A percentile compares a stretch with the other conserved stretches of the same genome.
phyloP scores from a whole-genome alignment of 257 asterid genomes.

The Ehretia macrophylla region DNA sequence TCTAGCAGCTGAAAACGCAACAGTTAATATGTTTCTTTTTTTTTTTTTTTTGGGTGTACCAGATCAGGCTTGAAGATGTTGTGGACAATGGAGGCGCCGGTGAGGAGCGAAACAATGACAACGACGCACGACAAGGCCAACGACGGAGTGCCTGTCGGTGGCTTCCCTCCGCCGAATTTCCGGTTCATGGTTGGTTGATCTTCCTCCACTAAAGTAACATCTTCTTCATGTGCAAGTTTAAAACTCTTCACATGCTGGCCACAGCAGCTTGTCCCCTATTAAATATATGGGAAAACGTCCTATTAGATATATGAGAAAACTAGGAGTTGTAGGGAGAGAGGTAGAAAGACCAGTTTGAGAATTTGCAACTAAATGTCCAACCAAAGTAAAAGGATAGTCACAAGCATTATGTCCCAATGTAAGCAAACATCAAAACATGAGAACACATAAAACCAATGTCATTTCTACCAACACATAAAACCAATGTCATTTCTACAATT shows the following conservation, averaged over 20 bases:
- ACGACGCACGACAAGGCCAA: slow-evolving; percentile 70
- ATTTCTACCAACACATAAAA: too few species aligned
- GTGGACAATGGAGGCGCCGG: slow-evolving; percentile 80
- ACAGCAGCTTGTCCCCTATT: background rate
- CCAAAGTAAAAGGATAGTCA: too few species aligned
- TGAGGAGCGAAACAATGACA: slow-evolving; percentile 63
- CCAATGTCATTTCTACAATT: too few species aligned
- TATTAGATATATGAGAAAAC: too few species aligned
- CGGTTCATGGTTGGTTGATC: slow-evolving; percentile 30
- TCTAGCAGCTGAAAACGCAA: background rate
- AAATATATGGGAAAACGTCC: too few species aligned
- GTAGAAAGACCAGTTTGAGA: too few species aligned
- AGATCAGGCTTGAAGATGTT: slow-evolving; percentile 72
- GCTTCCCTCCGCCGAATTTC: slow-evolving; percentile 64
- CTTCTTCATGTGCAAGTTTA: background rate
- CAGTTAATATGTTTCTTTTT: background rate
- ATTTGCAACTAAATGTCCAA: too few species aligned
- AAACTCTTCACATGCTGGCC: too few species aligned
- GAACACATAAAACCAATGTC: too few species aligned
- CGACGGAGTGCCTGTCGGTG: slow-evolving; percentile 77
- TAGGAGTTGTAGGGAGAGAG: too few species aligned
- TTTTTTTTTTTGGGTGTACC: slow-evolving; percentile 26
- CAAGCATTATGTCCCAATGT: too few species aligned
- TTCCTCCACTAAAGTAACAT: background rate
- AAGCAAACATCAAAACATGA: too few species aligned